Conservation (phyloP, 805 yeast species). For the Monosporozyma unispora region DNA sequence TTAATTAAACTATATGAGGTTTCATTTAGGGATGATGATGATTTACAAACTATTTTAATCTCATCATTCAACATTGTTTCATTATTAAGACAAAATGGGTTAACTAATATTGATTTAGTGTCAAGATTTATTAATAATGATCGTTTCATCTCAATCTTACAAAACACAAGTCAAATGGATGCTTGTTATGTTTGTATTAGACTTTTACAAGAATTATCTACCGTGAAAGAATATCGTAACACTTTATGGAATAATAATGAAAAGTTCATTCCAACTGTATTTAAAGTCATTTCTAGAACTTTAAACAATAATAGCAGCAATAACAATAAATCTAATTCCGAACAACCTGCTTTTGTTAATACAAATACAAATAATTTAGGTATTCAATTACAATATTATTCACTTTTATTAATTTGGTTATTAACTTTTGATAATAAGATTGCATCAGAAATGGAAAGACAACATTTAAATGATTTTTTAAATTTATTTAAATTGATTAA, state of each 20-base stretch:
- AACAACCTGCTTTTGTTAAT: slow-evolving; percentile 8
- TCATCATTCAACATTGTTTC: slow-evolving; percentile 28
- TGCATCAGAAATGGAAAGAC: slow-evolving; percentile 45
- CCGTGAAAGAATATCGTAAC: slow-evolving; percentile 21
- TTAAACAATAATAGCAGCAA: slow-evolving; percentile 20
- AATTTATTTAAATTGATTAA: slow-evolving; percentile 48
- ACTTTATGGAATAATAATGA: slow-evolving; percentile 28
- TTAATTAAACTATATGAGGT: slow-evolving; percentile 17
- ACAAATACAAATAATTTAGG: slow-evolving; percentile 36
- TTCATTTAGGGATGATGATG: slow-evolving; percentile 18
- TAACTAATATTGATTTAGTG: slow-evolving; percentile 15
- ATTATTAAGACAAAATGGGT: slow-evolving; percentile 20
- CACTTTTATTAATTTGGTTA: slow-evolving; percentile 75
- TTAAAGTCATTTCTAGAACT: slow-evolving; percentile 37
- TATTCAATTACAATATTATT: slow-evolving; percentile 77
- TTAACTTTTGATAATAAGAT: slow-evolving; percentile 58
- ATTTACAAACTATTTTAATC: slow-evolving; percentile 25
- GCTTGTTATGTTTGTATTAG: slow-evolving; percentile 27
- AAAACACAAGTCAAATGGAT: slow-evolving; percentile 24
- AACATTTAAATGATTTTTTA: slow-evolving; percentile 41
- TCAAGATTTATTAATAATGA: slow-evolving; percentile 16
- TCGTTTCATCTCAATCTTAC: slow-evolving; percentile 17
- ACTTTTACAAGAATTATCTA: slow-evolving; percentile 25
- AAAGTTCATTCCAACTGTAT: slow-evolving; percentile 40
- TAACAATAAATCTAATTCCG: slow-evolving; percentile 6